Evolutionary conservation across 768 basidiomycete species (phyloP), one percentile per base, ranked within the genome.

Genomic region (Hemileccinum impolitum): DNA sequence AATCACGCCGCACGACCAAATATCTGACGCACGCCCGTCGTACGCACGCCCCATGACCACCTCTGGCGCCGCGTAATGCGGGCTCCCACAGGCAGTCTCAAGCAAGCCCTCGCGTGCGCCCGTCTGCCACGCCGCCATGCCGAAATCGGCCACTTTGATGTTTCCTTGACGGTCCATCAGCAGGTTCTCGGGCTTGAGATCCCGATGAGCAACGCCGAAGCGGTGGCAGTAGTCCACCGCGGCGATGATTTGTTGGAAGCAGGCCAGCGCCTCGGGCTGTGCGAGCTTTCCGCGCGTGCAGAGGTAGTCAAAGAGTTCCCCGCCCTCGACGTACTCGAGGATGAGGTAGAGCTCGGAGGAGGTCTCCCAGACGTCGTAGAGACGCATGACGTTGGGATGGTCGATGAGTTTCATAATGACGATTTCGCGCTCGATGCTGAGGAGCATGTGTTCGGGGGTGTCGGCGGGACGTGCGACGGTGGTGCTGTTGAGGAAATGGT

Each of bases 281-380:
- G 82, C 76, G 5, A 94, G 79, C 9, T 81, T 76, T 11, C 91
- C 90, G 45, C 85, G 80, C 48, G 78, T 78, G 70, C 90, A 90
- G 40, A 96, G 78, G 66, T 94, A 84, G 58, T 98, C 90, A 69
- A 96, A 95, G 28, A 98, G 81, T 67, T 96, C 94, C 53, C 94
- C 94, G 51, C 90, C 91, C 56, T 93, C 87, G 53, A 94, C 84
- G 67, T 94, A 96, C 72, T 97, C 94, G 58, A 95, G 83, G 59
- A 98, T 86, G 52, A 98, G 82, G 66, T 82, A 96, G 56, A 95
- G 80, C 50, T 94, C 85, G 28, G 81, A 79, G 4, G 86, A 86
- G 0, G 93, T 94, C 70, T 98, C 94, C 92, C 91, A 97, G 54
- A 98, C 94, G 63, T 98, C 94, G 72, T 93, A 94, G 25, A 98